Evolutionary conservation across 176 grass and related monocot genomes (phyloP).

Genomic region (Phoenix dactylifera): DNA sequence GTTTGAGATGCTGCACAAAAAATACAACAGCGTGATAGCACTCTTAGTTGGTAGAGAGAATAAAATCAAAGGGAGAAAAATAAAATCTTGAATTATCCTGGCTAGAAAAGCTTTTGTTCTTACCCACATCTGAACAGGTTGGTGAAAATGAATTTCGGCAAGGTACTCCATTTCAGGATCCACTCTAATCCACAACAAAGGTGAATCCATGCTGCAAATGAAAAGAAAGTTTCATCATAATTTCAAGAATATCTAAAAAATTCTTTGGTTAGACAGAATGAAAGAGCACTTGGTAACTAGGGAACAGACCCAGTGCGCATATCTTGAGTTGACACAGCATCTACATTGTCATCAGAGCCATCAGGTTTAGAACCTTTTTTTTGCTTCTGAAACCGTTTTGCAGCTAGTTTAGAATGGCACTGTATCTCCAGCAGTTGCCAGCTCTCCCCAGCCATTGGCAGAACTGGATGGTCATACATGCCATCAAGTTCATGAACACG

Average conservation of each 20-base stretch:
- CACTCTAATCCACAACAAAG: slow-evolving; percentile 86
- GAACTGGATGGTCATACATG: slow-evolving; percentile 80
- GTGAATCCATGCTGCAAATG: slow-evolving; percentile 67
- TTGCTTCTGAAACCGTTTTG: slow-evolving; percentile 76
- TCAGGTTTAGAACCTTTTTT: slow-evolving; percentile 78
- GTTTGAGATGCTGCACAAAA: no score
- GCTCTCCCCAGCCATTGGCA: slow-evolving; percentile 79
- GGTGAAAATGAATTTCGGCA: slow-evolving; percentile 91
- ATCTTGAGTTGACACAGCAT: slow-evolving; percentile 61
- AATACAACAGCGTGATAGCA: no score
- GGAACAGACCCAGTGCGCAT: slow-evolving; percentile 58
- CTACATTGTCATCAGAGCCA: slow-evolving; percentile 91
- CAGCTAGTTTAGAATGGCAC: slow-evolving; percentile 80
- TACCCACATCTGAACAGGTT: slow-evolving; percentile 98
- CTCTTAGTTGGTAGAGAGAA: background rate
- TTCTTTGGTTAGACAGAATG: background rate
- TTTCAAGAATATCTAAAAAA: no score
- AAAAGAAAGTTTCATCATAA: slow-evolving; percentile 1
- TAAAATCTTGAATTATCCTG: background rate
- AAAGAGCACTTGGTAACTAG: slow-evolving; percentile 3
- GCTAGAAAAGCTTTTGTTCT: slow-evolving; percentile 9
- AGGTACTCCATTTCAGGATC: slow-evolving; percentile 99
- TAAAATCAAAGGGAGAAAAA: slow-evolving; percentile 2
- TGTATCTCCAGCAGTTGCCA: slow-evolving; percentile 92
- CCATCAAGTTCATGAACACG: slow-evolving; percentile 89